Percentiles rank a stretch among this genome's conserved stretches.
phyloP scores from a whole-genome alignment of 257 asterid genomes.

The Forsythia suspensa region DNA sequence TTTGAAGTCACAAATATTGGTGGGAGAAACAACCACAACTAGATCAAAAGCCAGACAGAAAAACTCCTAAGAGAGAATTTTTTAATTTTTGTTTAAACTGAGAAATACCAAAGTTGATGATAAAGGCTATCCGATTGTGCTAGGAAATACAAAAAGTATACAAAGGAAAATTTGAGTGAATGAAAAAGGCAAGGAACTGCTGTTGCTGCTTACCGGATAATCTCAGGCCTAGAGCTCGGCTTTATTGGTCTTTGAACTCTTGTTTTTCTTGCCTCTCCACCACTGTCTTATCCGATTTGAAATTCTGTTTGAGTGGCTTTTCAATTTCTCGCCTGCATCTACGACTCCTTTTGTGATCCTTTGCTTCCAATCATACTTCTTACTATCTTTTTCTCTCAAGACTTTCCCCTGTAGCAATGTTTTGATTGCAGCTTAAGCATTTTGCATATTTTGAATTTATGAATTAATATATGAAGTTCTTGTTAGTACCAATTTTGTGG shows the following conservation, averaged over 20 bases:
- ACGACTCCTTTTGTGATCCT: slow-evolving; percentile 40
- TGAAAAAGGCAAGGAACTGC: neutral
- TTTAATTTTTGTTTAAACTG: neutral
- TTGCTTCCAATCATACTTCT: slow-evolving; percentile 66
- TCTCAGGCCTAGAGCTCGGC: slow-evolving; percentile 53
- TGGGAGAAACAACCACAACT: neutral
- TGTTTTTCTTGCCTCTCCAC: slow-evolving; percentile 63
- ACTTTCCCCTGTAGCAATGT: slow-evolving; percentile 57
- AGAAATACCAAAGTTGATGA: neutral
- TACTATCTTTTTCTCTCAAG: slow-evolving; percentile 46
- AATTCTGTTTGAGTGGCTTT: slow-evolving; percentile 45
- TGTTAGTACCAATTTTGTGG: slow-evolving; percentile 63
- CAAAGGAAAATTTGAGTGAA: neutral
- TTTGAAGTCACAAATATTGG: neutral
- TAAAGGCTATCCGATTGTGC: neutral
- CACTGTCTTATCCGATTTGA: slow-evolving; percentile 52
- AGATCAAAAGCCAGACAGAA: neutral
- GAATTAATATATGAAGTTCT: neutral
- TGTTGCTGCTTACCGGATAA: neutral
- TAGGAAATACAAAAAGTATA: neutral
- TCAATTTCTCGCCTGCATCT: slow-evolving; percentile 56
- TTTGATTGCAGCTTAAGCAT: slow-evolving; percentile 2
- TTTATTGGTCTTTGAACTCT: slow-evolving; percentile 42
- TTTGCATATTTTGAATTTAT: neutral
- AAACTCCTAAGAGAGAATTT: neutral